Evolutionary conservation across 345 rosid species (phyloP).

Genomic region (Gossypium sturtianum): DNA sequence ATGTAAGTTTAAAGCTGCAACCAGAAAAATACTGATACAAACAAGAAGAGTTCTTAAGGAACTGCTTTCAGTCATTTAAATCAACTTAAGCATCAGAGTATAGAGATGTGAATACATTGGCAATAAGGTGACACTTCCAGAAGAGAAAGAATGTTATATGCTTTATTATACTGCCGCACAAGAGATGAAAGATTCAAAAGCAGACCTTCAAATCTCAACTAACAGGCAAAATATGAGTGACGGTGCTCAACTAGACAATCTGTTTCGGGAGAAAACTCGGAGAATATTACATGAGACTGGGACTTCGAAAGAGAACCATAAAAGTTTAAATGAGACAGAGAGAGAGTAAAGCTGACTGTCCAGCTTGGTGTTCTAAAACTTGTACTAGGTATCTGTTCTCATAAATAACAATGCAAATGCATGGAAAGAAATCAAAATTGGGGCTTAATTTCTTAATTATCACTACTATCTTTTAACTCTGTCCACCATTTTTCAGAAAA

Average conservation of each 20-base stretch:
- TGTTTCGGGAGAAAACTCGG: background rate
- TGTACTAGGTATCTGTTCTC: background rate
- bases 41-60: background rate
- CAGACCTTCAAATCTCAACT: background rate
- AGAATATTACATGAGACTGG: background rate
- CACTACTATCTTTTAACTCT: background rate
- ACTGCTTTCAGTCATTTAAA: background rate
- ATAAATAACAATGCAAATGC: background rate
- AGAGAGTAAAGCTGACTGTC: background rate
- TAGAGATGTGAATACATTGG: background rate
- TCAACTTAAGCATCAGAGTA: too few species aligned
- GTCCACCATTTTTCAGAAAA: background rate
- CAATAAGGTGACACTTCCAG: background rate
- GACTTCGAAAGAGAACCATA: background rate
- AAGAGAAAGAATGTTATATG: background rate
- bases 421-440: background rate
- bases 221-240: background rate
- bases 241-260: background rate
- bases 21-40: background rate
- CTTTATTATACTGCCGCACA: background rate
- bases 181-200: background rate
- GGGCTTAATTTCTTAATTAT: background rate
- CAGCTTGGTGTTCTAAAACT: background rate
- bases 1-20: slow-evolving; percentile 9
- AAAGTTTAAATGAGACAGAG: background rate